Base-by-base conservation (phyloP, 805 yeast genomes). In the Candida tallmaniae region DNA sequence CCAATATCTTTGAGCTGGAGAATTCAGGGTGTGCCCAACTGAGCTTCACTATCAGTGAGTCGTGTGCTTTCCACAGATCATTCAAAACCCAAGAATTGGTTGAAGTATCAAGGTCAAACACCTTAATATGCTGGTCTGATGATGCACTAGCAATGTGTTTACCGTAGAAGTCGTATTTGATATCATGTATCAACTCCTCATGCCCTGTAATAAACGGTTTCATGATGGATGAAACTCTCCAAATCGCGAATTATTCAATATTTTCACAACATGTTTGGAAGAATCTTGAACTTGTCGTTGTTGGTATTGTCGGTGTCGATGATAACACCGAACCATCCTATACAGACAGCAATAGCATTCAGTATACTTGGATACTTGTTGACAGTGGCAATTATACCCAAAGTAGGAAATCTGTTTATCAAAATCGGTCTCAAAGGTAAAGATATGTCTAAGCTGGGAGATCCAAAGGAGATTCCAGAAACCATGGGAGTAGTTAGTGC, bases 51-150 rank as follows among this genome's bases (percentile, higher is more conserved):
- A 93, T 76, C 38, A 88, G 76, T 6, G 95, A 79, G 48, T 93
- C 96, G 54, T 93, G 98, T 0, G 97, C 97, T 46, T 83, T 84
- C 94, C 96, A 93, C 31, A 84, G 79, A 58, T 90, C 97, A 50
- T 81, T 80, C 36, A 85, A 60, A 13, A 75, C 74, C 97, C 97
- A 93, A 13, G 78, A 71, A n/a, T 73, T 75, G 1, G 81, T 70
- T 18, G 71, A 62, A 11, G 78, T 59, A 46, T 81, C 84, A 22
- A 83, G 64, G 52, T 85, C 90, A 55, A 88, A 93, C 21, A 93
- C 89, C 51, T 87, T 86, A 42, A 93, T 74, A 51, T 86, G 95
- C 50, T 89, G 96, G 60, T 93, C 98, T 0, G 95, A 85, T 4
- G 96, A 86, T 40, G 95, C 89, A 0, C 97, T 90, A 2, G 97